Percentiles rank a stretch among this genome's conserved stretches.
These are phyloP conservation scores for Sporothrix curviconia DNA, from an alignment of 2,329 filamentous ascomycete species.

Conservation along the genomic window DNA sequence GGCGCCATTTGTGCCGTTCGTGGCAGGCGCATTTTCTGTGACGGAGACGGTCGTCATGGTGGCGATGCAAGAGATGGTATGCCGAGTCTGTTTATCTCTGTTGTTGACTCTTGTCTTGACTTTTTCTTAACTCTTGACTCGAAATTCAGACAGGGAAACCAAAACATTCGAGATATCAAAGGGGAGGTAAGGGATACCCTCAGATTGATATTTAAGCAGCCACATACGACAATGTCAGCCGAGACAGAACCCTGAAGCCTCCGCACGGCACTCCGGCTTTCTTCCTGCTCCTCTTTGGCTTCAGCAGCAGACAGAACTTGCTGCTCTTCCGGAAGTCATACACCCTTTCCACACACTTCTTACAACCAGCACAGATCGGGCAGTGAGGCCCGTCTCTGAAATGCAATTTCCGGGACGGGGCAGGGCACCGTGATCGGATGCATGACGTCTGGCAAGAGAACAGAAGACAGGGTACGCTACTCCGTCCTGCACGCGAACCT, in stretches of 20 bases:
- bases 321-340: background rate
- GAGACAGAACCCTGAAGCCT: conserved; percentile 2
- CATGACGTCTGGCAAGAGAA: background rate
- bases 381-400: background rate
- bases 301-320: too few species aligned
- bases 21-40: background rate
- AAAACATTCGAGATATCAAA: background rate
- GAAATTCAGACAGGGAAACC: too few species aligned
- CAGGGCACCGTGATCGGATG: background rate
- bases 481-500: too few species aligned
- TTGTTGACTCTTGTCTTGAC: background rate
- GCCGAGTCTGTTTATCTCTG: too few species aligned
- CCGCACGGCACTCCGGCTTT: background rate
- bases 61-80: too few species aligned
- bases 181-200: background rate
- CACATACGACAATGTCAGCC: background rate
- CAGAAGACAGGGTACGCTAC: too few species aligned
- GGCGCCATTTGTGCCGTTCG: background rate
- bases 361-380: background rate
- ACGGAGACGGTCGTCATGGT: background rate
- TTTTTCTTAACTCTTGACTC: background rate
- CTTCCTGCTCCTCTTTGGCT: too few species aligned
- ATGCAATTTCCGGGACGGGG: background rate
- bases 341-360: background rate
- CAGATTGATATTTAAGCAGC: background rate